Evolutionary conservation across 169 alveolate genomes (phyloP), one percentile per base, ranked within the genome.

Genomic region (Eimeria praecox): DNA sequence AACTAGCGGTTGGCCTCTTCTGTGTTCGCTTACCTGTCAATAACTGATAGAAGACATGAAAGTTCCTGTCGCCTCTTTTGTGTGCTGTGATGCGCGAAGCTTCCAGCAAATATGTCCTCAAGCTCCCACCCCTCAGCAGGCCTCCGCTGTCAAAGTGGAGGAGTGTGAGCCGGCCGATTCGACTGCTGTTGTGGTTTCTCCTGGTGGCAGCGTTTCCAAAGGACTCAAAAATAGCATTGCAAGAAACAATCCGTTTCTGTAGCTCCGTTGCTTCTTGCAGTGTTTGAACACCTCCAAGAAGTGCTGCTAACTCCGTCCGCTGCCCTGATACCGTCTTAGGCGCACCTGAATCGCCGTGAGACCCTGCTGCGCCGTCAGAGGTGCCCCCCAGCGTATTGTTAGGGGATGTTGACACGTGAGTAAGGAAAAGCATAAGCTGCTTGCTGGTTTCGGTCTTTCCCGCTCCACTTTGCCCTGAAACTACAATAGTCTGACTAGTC

Each of bases 401-500:
- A 20, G 90, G 33, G 42, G 90, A 52, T 27, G 66, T 52, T 5
- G 71, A 35, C 35, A 59, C 92, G 27, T 78, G 71, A 1, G 97
- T 92, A 40, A 95, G 90, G 80, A 92, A 96, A 35, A 69, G 95
- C 97, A 95, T 96, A 44, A 95, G 73, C 94, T 92, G 85, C 82
- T 96, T 97, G 49, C 99, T 99, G 59, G 99, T 99, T 98, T 99
- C 99, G 3, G 99, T 99, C 97, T 99, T 99, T 18, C 99, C 99
- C 18, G 99, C 99, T 0, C 99, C 99, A 80, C 99, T 98, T 96
- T 99, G 99, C 1, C 99, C 99, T n/a, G 99, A 98, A 86, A 99
- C 99, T 64, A 99, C 99, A 46, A 99, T 98, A 30, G 99, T 98
- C 94, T 99, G 99, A 90, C 90, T 87, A 64, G n/a, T n/a, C 40